Evolutionary conservation across 2,329 filamentous ascomycete genomes (phyloP), one percentile per base, ranked within the genome.

Genomic region (Amylocarpus encephaloides): DNA sequence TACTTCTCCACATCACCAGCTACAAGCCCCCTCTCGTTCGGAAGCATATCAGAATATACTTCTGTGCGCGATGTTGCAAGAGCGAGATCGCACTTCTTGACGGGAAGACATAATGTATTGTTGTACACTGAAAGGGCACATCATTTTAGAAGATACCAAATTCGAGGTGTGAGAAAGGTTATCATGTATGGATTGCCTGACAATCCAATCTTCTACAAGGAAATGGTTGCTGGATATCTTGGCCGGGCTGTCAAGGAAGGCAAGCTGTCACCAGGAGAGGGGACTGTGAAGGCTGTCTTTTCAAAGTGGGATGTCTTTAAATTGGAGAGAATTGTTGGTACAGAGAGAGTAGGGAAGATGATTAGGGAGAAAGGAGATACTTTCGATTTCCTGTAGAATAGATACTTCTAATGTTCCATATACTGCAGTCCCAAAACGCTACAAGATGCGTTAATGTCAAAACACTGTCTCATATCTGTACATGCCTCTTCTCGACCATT

Each of bases 81-180:
- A 35, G 89, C 92, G 7, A 78, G 92, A 19, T 91, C 87, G 11
- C 88, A 96, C 66, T 97, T 98, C 69, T 72, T 89, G 57, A 86
- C 75, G 35, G 93, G 91, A 5, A 78, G 90, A 13, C 87, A 96
- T 65, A 82, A 82, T 16, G 78, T 97, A 15, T 70, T 98, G 35
- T 73, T 98, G 13, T 98, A 97, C 70, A 94, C 91, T 1, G 92
- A 95, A 67, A 83, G 93, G 52, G 88, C 91, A n/a, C 93, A 98
- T 69, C 93, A 98, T 69, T 97, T 97, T 75, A 82, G 89, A 44
- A 79, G 93, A n/a, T 90, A 93, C 64, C 79, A 80, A 58, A 76
- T 98, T 48, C 79, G 82, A 33, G 93, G 93, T 18, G 89, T 93
- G 12, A 84, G 83, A 67, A 77, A 83, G 36, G 79, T 97, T n/a